These are phyloP conservation scores for Cydonia oblonga DNA, from an alignment of 331 rosid species.

Conservation along the genomic window DNA sequence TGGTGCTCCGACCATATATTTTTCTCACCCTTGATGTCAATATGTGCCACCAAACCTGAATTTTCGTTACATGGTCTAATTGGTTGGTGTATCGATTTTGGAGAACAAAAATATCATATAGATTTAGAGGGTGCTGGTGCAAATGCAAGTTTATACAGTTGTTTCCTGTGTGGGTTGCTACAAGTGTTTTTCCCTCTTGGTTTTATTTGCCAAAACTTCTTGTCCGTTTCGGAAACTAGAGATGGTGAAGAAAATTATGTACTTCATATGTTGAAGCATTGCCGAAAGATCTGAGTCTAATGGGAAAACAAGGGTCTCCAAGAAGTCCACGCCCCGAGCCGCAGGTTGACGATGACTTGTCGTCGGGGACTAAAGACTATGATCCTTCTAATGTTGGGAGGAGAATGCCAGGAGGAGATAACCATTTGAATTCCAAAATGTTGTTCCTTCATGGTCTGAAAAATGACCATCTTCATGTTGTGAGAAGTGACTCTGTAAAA, in stretches of 20 bases:
- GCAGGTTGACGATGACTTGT: conserved; percentile 1
- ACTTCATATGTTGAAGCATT: not conserved
- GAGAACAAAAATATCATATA: conserved; percentile 1
- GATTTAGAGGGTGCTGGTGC: not conserved
- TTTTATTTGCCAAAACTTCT: not conserved
- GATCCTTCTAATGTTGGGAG: conserved; percentile 41
- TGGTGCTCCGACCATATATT: not conserved
- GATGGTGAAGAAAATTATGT: not conserved
- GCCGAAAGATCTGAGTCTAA: not conserved
- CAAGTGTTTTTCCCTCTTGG: not conserved
- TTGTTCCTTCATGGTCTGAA: conserved; percentile 41
- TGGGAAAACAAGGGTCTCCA: conserved; percentile 24
- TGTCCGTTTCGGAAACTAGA: not conserved
- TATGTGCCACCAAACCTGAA: conserved; percentile 19
- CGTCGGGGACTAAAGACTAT: conserved; percentile 22
- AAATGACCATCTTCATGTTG: conserved; percentile 25
- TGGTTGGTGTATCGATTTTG: conserved; percentile 22
- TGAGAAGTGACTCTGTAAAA: conserved; percentile 38
- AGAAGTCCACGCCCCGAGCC: conserved; percentile 19
- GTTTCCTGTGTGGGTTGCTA: not conserved
- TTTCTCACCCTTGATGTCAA: not conserved
- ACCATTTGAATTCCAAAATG: conserved; percentile 41
- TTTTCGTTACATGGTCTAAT: conserved; percentile 3
- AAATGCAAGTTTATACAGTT: not conserved
- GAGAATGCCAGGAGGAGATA: conserved; percentile 42